These are phyloP conservation scores for Soucietia sequanensis DNA, from an alignment of 805 yeast species.

Conservation along the genomic window DNA sequence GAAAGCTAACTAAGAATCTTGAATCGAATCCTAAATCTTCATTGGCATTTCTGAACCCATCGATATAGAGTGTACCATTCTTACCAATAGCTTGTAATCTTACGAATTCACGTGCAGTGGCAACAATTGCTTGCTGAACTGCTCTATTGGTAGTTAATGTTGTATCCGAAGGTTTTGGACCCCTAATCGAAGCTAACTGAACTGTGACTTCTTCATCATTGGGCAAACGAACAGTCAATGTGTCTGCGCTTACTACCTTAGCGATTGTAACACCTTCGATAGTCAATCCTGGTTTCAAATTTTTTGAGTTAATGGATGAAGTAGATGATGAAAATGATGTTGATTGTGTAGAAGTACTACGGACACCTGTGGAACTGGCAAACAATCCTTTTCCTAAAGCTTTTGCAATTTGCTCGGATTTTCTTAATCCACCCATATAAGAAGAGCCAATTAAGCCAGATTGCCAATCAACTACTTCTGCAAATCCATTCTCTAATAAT, in stretches of 20 bases:
- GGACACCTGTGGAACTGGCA: constrained; percentile 41
- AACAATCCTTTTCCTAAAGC: constrained; percentile 55
- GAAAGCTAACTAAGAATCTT: constrained; percentile 62
- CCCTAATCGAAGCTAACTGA: constrained; percentile 73
- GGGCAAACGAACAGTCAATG: constrained; percentile 52
- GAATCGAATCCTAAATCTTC: constrained; percentile 58
- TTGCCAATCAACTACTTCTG: constrained; percentile 80
- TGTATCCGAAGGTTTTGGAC: constrained; percentile 66
- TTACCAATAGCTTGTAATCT: constrained; percentile 72
- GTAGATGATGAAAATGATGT: constrained; percentile 11
- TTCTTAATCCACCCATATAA: constrained; percentile 60
- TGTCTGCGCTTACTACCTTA: constrained; percentile 67
- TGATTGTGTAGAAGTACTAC: constrained; percentile 14
- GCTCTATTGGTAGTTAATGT: constrained; percentile 35
- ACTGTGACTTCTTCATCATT: constrained; percentile 58
- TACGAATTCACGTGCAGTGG: constrained; percentile 71
- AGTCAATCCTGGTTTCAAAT: constrained; percentile 45
- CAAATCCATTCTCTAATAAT: constrained; percentile 67
- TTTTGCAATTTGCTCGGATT: constrained; percentile 64
- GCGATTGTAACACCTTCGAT: constrained; percentile 53
- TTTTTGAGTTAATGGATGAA: constrained; percentile 12
- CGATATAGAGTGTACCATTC: constrained; percentile 57
- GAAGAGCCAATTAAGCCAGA: constrained; percentile 63
- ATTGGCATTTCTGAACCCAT: constrained; percentile 61
- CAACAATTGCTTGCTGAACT: constrained; percentile 51